A percentile compares a stretch with the other conserved stretches of the same genome.
phyloP scores from a whole-genome alignment of 1,284 basidiomycete species.

The Xerocomus amazonicus region DNA sequence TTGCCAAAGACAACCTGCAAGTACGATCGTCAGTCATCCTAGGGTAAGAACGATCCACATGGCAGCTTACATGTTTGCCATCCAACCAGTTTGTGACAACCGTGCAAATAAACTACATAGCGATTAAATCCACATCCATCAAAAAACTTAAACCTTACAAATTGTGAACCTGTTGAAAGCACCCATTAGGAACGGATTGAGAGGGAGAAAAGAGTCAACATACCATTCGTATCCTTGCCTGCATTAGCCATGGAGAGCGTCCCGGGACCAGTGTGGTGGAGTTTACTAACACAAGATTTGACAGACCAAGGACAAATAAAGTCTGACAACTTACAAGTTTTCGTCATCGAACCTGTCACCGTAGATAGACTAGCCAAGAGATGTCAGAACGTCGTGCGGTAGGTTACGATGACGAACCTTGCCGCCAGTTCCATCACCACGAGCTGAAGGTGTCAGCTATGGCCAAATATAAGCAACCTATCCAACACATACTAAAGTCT shows the following conservation, averaged over 20 bases:
- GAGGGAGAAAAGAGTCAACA: constrained; percentile 9
- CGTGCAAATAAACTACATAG: constrained; percentile 74
- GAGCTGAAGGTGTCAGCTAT: constrained; percentile 40
- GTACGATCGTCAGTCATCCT: not conserved
- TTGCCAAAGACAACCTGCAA: constrained; percentile 85
- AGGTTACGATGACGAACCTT: constrained; percentile 41
- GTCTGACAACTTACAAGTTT: constrained; percentile 71
- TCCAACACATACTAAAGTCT: constrained; percentile 65
- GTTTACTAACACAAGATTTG: constrained; percentile 55
- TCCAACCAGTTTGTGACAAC: constrained; percentile 76
- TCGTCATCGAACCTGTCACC: constrained; percentile 94
- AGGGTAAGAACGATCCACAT: not conserved
- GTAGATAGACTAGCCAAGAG: constrained; percentile 72
- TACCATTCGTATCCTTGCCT: constrained; percentile 82
- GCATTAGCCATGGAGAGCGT: constrained; percentile 94
- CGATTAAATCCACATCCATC: constrained; percentile 1
- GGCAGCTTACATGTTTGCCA: constrained; percentile 57
- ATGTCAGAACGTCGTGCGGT: not conserved
- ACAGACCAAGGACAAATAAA: not conserved
- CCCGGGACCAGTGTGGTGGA: constrained; percentile 84
- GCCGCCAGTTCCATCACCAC: constrained; percentile 96
- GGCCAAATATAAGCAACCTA: not conserved
- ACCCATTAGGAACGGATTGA: constrained; percentile 3
- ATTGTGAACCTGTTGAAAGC: constrained; percentile 66
- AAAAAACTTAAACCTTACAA: constrained; percentile 45